A percentile compares a stretch with the other conserved stretches of the same genome.
Evolutionary conservation across 169 alveolate species (phyloP).

Genomic region (Toxoplasma gondii): DNA sequence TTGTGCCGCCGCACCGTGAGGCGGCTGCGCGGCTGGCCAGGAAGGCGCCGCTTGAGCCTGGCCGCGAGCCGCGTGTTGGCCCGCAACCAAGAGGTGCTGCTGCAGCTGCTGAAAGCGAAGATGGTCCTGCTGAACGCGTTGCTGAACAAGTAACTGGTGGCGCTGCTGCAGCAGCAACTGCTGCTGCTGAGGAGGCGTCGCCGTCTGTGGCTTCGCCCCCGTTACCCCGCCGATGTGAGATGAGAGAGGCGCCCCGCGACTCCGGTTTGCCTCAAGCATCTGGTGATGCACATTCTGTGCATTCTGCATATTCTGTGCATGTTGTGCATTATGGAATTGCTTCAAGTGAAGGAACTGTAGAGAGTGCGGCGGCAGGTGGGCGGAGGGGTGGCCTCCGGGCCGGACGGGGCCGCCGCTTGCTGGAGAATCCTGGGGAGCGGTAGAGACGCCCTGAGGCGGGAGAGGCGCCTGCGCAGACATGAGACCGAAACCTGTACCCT

Average conservation of each 20-base stretch:
- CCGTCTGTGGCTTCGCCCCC: background rate
- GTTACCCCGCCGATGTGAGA: background rate
- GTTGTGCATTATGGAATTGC: background rate
- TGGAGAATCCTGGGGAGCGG: background rate
- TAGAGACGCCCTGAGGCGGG: background rate
- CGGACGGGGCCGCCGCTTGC: background rate
- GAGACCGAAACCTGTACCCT: background rate
- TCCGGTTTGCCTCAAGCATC: too few species aligned
- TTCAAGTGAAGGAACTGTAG: background rate
- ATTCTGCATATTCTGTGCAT: background rate
- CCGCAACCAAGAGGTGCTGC: background rate
- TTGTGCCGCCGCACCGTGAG: too few species aligned
- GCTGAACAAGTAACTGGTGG: background rate
- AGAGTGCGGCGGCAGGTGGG: background rate
- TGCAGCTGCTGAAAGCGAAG: background rate
- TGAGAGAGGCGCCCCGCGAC: too few species aligned
- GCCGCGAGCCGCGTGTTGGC: too few species aligned
- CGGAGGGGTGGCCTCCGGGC: background rate
- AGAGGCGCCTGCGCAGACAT: background rate
- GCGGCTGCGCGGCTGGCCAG: too few species aligned
- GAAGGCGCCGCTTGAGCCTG: too few species aligned
- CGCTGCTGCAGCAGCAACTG: constrained; percentile 11
- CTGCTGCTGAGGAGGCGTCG: background rate
- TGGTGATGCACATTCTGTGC: too few species aligned
- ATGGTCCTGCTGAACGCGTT: background rate